These are phyloP conservation scores for Serpula lacrymans DNA, from an alignment of 768 basidiomycete genomes.

Conservation along the genomic window DNA sequence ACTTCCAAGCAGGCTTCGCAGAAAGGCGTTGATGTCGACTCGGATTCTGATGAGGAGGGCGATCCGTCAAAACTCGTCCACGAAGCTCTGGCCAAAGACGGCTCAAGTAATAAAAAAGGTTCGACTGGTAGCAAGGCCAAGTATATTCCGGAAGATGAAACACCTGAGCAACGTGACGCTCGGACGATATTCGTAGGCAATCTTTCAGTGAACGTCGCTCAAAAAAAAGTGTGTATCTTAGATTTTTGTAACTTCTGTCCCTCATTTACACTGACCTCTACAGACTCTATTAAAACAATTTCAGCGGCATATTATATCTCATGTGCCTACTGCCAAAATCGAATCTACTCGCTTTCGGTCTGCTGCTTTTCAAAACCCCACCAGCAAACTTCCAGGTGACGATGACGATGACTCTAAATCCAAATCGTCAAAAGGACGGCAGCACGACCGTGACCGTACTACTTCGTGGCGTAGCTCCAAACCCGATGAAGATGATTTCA, in stretches of 20 bases:
- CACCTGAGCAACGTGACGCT: constrained; percentile 64
- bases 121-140: constrained; percentile 35
- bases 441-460: constrained; percentile 57
- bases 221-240: constrained; percentile 62
- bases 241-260: no score
- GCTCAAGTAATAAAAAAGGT: constrained; percentile 25
- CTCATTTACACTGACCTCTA: constrained; percentile 1
- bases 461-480: constrained; percentile 54
- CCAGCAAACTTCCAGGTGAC: constrained; percentile 52
- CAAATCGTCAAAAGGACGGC: constrained; percentile 29
- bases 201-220: constrained; percentile 70
- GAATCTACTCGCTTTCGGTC: constrained; percentile 95
- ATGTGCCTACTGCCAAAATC: constrained; percentile 73
- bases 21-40: constrained; percentile 12
- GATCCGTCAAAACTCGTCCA: constrained; percentile 51
- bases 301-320: constrained; percentile 69
- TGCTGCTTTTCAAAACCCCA: constrained; percentile 83
- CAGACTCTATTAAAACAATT: constrained; percentile 77
- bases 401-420: constrained; percentile 31
- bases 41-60: constrained; percentile 31
- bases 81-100: constrained; percentile 45
- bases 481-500: constrained; percentile 37
- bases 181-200: constrained; percentile 94
- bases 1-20: constrained; percentile 7
- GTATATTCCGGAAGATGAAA: constrained; percentile 66